phyloP scores from a whole-genome alignment of 2,329 filamentous ascomycete genomes.

The Alternaria sp. region DNA sequence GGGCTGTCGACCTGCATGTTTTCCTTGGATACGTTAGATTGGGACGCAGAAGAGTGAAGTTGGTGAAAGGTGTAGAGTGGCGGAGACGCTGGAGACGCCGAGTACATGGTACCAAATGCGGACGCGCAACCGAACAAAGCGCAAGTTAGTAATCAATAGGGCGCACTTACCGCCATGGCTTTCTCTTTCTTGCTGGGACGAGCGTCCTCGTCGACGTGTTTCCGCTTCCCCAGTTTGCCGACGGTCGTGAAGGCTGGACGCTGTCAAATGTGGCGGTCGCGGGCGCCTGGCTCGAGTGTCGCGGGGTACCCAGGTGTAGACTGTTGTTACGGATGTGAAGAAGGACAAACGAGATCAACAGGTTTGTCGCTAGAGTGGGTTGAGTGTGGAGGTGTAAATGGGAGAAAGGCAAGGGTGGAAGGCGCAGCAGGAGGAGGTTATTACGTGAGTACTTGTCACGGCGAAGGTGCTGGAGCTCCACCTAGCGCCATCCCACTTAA shows the following conservation, averaged over 20 bases:
- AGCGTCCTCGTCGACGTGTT: slow-evolving; percentile 46
- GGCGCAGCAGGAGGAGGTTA: slow-evolving; percentile 19
- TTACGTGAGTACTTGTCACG: slow-evolving; percentile 23
- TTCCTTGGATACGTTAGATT: slow-evolving; percentile 49
- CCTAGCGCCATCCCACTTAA: slow-evolving; percentile 18
- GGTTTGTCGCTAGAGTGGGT: slow-evolving; percentile 1
- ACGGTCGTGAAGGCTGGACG: slow-evolving; percentile 31
- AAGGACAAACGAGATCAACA: slow-evolving; percentile 8
- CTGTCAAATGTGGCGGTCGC: slow-evolving; percentile 28
- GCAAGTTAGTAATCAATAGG: neutral
- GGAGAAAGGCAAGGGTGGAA: neutral
- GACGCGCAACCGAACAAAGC: slow-evolving; percentile 18
- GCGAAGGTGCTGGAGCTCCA: slow-evolving; percentile 32
- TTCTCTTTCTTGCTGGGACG: slow-evolving; percentile 51
- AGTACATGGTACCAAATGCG: slow-evolving; percentile 7
- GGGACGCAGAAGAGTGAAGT: slow-evolving; percentile 1
- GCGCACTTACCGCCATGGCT: slow-evolving; percentile 49
- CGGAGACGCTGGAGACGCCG: slow-evolving; percentile 7
- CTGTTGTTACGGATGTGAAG: neutral
- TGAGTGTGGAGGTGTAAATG: slow-evolving; percentile 2
- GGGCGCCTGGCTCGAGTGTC: slow-evolving; percentile 12
- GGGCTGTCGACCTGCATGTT: slow-evolving; percentile 69
- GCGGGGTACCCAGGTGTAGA: slow-evolving; percentile 17
- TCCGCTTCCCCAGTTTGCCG: slow-evolving; percentile 54
- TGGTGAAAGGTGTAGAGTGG: neutral